Percentiles rank a stretch among this genome's conserved stretches.
These are phyloP conservation scores for Pseudogymnoascus destructans DNA, from an alignment of 2,329 filamentous ascomycete species.

Conservation along the genomic window DNA sequence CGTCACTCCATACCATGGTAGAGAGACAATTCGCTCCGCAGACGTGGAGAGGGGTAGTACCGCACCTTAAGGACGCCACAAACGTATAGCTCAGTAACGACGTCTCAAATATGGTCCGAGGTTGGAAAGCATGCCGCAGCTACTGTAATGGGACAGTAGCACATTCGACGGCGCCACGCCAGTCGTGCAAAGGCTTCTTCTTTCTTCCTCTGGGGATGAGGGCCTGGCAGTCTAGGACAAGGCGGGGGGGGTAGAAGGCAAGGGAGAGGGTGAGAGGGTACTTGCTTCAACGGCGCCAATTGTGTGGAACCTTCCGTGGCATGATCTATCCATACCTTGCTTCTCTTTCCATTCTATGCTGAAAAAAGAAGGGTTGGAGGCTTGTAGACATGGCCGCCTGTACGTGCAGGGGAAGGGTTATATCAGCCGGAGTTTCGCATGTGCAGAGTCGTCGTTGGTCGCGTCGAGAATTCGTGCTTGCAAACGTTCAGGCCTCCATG, in stretches of 20 bases:
- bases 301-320: not conserved
- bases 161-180: not conserved
- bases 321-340: not conserved
- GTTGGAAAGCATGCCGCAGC: slow-evolving; percentile 2
- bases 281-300: slow-evolving; percentile 2
- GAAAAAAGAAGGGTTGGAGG: not conserved
- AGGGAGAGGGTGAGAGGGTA: not conserved
- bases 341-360: not conserved
- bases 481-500: not conserved
- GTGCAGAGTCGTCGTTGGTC: not conserved
- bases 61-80: not conserved
- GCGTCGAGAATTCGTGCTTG: not conserved
- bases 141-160: slow-evolving; percentile 3
- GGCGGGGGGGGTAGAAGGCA: not conserved
- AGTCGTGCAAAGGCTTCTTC: slow-evolving; percentile 6
- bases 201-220: not conserved
- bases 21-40: not conserved
- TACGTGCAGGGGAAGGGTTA: not conserved
- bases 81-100: not conserved
- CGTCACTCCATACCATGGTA: slow-evolving; percentile 1
- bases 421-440: slow-evolving; percentile 5
- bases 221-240: not conserved
- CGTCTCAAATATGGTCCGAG: slow-evolving; percentile 1
- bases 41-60: not conserved
- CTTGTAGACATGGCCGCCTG: not conserved